phyloP scores from a whole-genome alignment of 768 basidiomycete genomes.

The Mycena sanguinolenta region DNA sequence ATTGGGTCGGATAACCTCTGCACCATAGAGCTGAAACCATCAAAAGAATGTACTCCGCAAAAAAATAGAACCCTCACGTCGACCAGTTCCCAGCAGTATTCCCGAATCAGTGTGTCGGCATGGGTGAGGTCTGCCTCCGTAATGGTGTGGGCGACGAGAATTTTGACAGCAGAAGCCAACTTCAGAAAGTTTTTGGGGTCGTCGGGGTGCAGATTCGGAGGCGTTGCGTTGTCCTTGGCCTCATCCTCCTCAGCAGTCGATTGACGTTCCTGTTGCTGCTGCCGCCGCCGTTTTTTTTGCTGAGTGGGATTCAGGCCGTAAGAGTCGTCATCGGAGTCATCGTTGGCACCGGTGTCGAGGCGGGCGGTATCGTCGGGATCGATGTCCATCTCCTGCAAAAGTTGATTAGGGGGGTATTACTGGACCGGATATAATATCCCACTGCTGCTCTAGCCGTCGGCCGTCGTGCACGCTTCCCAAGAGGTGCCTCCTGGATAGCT shows the following conservation, averaged over 20 bases:
- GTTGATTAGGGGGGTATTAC: not conserved
- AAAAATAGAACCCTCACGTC: conserved; percentile 23
- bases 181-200: conserved; percentile 42
- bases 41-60: not conserved
- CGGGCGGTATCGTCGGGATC: conserved; percentile 8
- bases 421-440: not conserved
- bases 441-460: conserved; percentile 1
- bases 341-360: too few species aligned
- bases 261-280: too few species aligned
- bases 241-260: too few species aligned
- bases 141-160: conserved; percentile 31
- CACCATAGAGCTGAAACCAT: conserved; percentile 48
- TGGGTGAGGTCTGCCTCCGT: too few species aligned
- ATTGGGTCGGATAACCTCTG: conserved; percentile 48
- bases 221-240: too few species aligned
- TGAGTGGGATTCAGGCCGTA: too few species aligned
- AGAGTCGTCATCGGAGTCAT: too few species aligned
- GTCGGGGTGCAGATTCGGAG: conserved; percentile 30
- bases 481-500: too few species aligned
- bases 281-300: too few species aligned
- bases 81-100: conserved; percentile 40
- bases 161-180: conserved; percentile 32
- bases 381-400: conserved; percentile 11
- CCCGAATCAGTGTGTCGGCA: conserved; percentile 37
- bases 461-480: not conserved